phyloP scores from a whole-genome alignment of 495 filamentous ascomycete species.

The Xylaria cubensis region DNA sequence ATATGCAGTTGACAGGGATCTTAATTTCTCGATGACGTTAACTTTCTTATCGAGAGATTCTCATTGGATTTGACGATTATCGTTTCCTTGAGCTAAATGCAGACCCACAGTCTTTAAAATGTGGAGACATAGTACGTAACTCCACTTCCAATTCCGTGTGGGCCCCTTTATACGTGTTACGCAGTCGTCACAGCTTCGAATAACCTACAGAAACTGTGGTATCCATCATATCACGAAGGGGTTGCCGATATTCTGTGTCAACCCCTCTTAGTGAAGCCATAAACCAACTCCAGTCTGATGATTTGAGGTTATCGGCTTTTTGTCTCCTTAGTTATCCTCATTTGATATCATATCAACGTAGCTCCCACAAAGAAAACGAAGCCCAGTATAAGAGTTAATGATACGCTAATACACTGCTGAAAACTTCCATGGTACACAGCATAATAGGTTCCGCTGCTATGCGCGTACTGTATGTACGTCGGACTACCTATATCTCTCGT shows the following conservation, averaged over 20 bases:
- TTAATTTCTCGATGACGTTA: not conserved
- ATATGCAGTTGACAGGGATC: constrained; percentile 5
- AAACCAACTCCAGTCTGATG: not conserved
- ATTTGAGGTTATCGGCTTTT: not conserved
- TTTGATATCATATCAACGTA: too few relatives aligned
- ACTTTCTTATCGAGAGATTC: not conserved
- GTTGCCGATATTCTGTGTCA: not conserved
- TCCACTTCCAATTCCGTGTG: not conserved
- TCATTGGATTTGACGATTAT: not conserved
- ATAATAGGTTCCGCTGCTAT: not conserved
- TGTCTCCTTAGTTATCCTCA: too few relatives aligned
- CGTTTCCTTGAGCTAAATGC: not conserved
- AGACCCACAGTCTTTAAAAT: not conserved
- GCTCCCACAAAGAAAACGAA: not conserved
- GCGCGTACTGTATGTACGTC: too few relatives aligned
- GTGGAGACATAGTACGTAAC: not conserved
- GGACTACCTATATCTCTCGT: not conserved
- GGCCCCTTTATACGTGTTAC: too few relatives aligned
- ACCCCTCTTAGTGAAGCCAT: not conserved
- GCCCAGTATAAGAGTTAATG: not conserved
- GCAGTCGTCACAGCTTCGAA: too few relatives aligned
- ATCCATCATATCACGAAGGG: not conserved
- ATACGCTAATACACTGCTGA: not conserved
- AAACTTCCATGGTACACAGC: not conserved
- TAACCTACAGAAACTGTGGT: too few relatives aligned